Evolutionary conservation across 768 basidiomycete genomes (phyloP).

Genomic region (Fibroporia radiculosa): DNA sequence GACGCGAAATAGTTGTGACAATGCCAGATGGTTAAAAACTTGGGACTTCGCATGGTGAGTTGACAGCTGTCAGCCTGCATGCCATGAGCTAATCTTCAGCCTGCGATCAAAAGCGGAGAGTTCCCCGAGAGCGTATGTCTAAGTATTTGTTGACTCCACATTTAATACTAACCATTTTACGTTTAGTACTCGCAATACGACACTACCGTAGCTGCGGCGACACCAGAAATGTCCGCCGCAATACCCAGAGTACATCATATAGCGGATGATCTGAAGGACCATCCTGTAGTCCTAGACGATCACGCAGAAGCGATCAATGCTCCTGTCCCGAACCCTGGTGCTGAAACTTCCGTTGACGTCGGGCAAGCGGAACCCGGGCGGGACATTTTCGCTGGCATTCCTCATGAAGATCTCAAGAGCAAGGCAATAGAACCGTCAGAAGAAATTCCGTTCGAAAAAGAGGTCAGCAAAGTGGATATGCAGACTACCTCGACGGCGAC

Average conservation of each 20-base stretch:
- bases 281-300: neutral
- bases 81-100: too few relatives aligned
- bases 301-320: too few relatives aligned
- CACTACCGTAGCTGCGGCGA: constrained; percentile 24
- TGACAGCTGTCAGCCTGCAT: too few relatives aligned
- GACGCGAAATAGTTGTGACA: constrained; percentile 74
- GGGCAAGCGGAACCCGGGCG: constrained; percentile 65
- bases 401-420: constrained; percentile 43
- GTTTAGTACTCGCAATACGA: constrained; percentile 55
- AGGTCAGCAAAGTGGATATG: constrained; percentile 1
- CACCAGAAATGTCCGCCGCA: constrained; percentile 30
- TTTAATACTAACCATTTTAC: constrained; percentile 1
- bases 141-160: neutral
- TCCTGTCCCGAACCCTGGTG: constrained; percentile 1
- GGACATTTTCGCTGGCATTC: constrained; percentile 59
- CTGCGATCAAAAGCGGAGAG: constrained; percentile 57
- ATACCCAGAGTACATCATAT: constrained; percentile 25
- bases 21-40: constrained; percentile 79
- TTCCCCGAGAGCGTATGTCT: constrained; percentile 51
- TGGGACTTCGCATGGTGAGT: constrained; percentile 90
- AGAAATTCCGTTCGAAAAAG: neutral
- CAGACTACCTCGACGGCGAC: neutral
- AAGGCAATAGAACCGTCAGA: constrained; percentile 7
- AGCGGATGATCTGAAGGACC: constrained; percentile 2
- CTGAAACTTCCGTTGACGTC: constrained; percentile 28